Evolutionary conservation across 495 filamentous ascomycete genomes (phyloP).

Genomic region (Penicillium alfredii): DNA sequence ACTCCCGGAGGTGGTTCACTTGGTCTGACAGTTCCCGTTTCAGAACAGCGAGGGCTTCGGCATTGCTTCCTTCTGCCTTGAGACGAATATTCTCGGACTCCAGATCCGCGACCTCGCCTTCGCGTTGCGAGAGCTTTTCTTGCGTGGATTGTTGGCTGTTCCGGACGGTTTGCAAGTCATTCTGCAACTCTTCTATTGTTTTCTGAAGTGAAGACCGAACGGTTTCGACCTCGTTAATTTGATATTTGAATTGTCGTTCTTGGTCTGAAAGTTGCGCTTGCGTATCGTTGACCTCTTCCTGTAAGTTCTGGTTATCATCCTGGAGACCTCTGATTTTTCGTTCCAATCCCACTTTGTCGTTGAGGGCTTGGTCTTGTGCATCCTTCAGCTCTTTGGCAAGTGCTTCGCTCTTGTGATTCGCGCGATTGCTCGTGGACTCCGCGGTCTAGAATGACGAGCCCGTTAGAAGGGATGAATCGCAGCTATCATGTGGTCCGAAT

Average conservation of each 20-base stretch:
- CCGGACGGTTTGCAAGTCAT: conserved; percentile 61
- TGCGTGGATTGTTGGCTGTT: conserved; percentile 58
- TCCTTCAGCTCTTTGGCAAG: conserved; percentile 68
- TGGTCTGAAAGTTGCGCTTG: conserved; percentile 63
- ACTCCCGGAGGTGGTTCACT: conserved; percentile 75
- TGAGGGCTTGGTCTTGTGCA: conserved; percentile 56
- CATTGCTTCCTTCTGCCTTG: conserved; percentile 79
- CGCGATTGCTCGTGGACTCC: conserved; percentile 62
- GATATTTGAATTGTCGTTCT: conserved; percentile 64
- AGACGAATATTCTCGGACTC: conserved; percentile 77
- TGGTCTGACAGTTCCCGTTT: conserved; percentile 85
- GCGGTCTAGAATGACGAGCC: conserved; percentile 37
- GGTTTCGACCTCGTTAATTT: conserved; percentile 63
- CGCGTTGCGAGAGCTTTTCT: conserved; percentile 58
- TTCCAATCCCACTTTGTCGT: conserved; percentile 66
- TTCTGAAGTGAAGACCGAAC: conserved; percentile 61
- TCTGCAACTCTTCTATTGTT: conserved; percentile 63
- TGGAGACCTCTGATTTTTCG: conserved; percentile 61
- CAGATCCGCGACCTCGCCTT: conserved; percentile 62
- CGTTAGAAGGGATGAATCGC: too few species aligned
- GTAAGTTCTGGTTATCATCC: conserved; percentile 62
- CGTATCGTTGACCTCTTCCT: conserved; percentile 75
- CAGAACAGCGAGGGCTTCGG: conserved; percentile 72
- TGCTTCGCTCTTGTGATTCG: conserved; percentile 63
- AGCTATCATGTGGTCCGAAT: too few species aligned